Conservation (phyloP, 2,329 filamentous ascomycete genomes). For the Ceratocystis lukuohia region DNA sequence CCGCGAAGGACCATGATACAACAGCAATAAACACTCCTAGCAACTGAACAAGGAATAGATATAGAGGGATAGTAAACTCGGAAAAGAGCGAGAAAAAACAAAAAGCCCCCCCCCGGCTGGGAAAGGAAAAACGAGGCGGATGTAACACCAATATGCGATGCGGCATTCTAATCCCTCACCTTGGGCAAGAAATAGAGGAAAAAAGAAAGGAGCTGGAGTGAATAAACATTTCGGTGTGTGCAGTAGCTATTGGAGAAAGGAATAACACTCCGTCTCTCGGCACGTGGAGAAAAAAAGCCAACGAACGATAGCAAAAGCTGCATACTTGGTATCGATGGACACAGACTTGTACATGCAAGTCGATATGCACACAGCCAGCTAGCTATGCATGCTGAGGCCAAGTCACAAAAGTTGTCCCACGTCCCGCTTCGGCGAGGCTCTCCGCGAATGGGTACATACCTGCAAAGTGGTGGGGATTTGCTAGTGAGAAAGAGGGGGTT, state of each 20-base stretch:
- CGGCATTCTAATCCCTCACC: neutral
- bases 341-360: neutral
- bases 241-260: no score
- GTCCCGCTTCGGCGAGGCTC: neutral
- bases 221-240: neutral
- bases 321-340: neutral
- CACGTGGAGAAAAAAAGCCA: no score
- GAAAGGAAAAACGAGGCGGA: slow-evolving; percentile 3
- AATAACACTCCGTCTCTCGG: no score
- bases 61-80: neutral
- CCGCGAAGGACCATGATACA: no score
- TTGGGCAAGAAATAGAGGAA: neutral
- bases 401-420: neutral
- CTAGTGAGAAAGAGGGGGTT: no score
- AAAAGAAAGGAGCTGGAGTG: neutral
- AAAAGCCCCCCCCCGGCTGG: neutral
- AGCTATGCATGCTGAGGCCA: neutral
- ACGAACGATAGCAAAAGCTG: neutral
- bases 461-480: no score
- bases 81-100: neutral
- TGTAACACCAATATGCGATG: neutral
- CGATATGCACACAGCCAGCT: neutral
- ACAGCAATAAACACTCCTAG: no score
- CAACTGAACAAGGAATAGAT: no score
- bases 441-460: no score